phyloP scores from a whole-genome alignment of 2,329 filamentous ascomycete genomes.

The Talaromyces amestolkiae region DNA sequence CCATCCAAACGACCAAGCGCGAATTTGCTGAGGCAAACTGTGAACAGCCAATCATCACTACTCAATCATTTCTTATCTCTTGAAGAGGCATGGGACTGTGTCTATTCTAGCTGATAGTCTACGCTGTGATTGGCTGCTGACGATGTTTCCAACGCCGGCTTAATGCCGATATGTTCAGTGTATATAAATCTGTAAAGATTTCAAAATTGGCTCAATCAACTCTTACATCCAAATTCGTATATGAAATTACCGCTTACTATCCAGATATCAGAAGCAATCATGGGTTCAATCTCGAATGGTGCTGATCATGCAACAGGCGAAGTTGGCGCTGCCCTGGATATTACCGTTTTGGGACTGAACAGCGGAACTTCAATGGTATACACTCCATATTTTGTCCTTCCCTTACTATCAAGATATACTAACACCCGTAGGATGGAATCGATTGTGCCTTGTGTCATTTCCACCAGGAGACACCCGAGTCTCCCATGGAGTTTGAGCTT shows the following conservation, averaged over 20 bases:
- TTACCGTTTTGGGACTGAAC: constrained; percentile 57
- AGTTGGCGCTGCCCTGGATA: constrained; percentile 37
- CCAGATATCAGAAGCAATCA: neutral
- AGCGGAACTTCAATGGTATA: constrained; percentile 52
- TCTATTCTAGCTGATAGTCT: neutral
- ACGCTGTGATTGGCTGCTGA: neutral
- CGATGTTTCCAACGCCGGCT: neutral
- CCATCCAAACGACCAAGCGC: neutral
- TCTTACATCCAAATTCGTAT: neutral
- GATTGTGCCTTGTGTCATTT: constrained; percentile 60
- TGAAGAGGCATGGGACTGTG: neutral
- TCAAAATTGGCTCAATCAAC: neutral
- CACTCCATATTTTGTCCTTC: neutral
- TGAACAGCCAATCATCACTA: neutral
- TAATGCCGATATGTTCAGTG: neutral
- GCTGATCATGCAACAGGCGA: neutral
- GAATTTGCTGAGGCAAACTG: neutral
- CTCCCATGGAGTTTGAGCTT: constrained; percentile 56
- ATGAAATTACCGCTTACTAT: neutral
- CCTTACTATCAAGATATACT: neutral
- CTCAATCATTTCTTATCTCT: neutral
- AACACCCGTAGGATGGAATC: constrained; percentile 47
- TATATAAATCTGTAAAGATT: neutral
- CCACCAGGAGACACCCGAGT: constrained; percentile 51
- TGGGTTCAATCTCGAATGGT: neutral